A percentile compares a stretch with the other conserved stretches of the same genome.
Evolutionary conservation across 495 filamentous ascomycete genomes (phyloP).

Genomic region (Penicillium psychrofluorescens): DNA sequence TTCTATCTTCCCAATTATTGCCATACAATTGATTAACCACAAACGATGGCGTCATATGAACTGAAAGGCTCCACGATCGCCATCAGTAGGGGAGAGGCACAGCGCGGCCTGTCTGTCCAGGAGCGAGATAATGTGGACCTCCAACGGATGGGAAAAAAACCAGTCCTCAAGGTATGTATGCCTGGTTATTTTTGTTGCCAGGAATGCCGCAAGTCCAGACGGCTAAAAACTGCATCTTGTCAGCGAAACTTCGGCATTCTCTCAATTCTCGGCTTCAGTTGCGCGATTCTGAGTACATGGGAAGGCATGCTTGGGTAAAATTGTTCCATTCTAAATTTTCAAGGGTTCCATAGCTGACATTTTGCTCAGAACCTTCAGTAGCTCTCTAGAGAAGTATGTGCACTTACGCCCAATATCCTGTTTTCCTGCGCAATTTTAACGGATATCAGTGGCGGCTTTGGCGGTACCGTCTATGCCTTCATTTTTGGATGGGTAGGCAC

Average conservation of each 20-base stretch:
- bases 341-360: too few species aligned
- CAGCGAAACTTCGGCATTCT: slow-evolving; percentile 26
- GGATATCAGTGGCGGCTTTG: slow-evolving; percentile 33
- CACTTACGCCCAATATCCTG: background rate
- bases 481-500: slow-evolving; percentile 43
- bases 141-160: slow-evolving; percentile 32
- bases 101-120: background rate
- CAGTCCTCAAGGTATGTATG: slow-evolving; percentile 28
- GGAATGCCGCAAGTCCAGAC: background rate
- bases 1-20: background rate
- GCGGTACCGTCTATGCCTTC: slow-evolving; percentile 44
- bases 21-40: background rate
- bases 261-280: slow-evolving; percentile 28
- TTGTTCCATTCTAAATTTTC: too few species aligned
- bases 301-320: slow-evolving; percentile 24
- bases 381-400: slow-evolving; percentile 12
- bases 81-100: background rate
- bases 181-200: background rate
- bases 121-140: slow-evolving; percentile 27
- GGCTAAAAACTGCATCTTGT: background rate
- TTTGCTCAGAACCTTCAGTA: slow-evolving; percentile 10
- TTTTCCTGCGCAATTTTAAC: background rate
- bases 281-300: slow-evolving; percentile 31
- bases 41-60: slow-evolving; percentile 11
- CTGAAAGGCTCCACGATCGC: slow-evolving; percentile 10